Base-by-base conservation (phyloP, 139 green algal genomes). In the Dunaliella primolecta region DNA sequence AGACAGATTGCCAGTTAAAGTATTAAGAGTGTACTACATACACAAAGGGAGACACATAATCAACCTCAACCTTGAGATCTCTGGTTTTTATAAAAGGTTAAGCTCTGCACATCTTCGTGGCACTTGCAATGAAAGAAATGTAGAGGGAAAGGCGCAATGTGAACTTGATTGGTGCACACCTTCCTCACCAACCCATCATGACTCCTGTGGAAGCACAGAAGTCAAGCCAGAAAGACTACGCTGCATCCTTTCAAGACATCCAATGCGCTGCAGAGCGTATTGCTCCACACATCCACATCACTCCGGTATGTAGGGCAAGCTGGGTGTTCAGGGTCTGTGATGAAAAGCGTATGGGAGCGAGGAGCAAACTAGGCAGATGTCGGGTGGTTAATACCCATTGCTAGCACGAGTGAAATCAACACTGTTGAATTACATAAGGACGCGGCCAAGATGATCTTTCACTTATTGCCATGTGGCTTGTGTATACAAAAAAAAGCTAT, bases 261-360 rank as follows among this genome's bases (percentile, higher is more conserved):
- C 84, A 85, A 32, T 83, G 81, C 21, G 93, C 92, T 7, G 84
- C 85, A 31, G 11, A 55, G 25, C 83, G 90, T 23, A 94, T 96
- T 35, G 46, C 35, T 1, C 70, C 36, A 0, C 81, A 86, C 30
- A 82, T 86, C 0, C 86, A 90, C 76, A 30, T 64, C 0, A 96
- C 93, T 29, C 93, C 93, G 30, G 92, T 94, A 33, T 46, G 84
- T 31, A 35, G n/a, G n/a, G n/a, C 30, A 2, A 36, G 36, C 20
- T 56, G 36, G 0, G 55, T 34, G 27, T 21, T 78, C 23, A n/a
- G 15, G 29, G 31, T 70, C 29, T 3, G 31, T 1, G 3, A 29
- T 72, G 24, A n/a, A n/a, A n/a, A n/a, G n/a, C n/a, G n/a, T n/a
- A n/a, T n/a, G n/a, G n/a, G n/a, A n/a, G n/a, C n/a, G n/a, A n/a